Conservation (phyloP, 345 rosid genomes). For the Eucalyptus microcorys region DNA sequence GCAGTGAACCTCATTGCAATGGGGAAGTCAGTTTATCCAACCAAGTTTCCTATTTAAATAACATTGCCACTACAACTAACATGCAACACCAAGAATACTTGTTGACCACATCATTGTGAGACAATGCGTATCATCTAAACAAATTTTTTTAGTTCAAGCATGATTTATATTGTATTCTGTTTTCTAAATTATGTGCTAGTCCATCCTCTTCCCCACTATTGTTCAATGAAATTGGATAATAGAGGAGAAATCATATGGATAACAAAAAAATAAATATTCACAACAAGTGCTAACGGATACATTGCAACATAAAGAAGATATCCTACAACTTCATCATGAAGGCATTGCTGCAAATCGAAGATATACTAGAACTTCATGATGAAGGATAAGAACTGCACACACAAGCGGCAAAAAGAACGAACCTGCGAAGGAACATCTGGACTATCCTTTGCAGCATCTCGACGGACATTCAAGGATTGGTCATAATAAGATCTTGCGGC, state of each 20-base stretch:
- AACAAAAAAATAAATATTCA: neutral
- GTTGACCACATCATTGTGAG: neutral
- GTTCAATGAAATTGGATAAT: neutral
- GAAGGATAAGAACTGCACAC: neutral
- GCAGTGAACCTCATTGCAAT: neutral
- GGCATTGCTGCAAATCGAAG: neutral
- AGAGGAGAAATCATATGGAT: neutral
- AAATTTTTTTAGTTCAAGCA: neutral
- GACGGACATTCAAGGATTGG: constrained; percentile 66
- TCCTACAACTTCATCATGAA: neutral
- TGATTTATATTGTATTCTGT: neutral
- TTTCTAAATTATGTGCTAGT: neutral
- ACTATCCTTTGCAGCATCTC: constrained; percentile 52
- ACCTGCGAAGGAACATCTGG: constrained; percentile 73
- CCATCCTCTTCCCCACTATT: neutral
- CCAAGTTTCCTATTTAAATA: neutral
- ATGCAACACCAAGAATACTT: neutral
- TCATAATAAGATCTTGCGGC: constrained; percentile 73
- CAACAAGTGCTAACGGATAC: neutral
- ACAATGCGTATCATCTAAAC: neutral
- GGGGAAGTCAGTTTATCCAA: neutral
- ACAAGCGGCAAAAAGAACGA: neutral
- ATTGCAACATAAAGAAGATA: neutral
- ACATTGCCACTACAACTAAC: neutral
- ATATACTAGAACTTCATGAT: neutral